Evolutionary conservation across 106 monocot genomes (phyloP).

Genomic region (Acorus calamus): DNA sequence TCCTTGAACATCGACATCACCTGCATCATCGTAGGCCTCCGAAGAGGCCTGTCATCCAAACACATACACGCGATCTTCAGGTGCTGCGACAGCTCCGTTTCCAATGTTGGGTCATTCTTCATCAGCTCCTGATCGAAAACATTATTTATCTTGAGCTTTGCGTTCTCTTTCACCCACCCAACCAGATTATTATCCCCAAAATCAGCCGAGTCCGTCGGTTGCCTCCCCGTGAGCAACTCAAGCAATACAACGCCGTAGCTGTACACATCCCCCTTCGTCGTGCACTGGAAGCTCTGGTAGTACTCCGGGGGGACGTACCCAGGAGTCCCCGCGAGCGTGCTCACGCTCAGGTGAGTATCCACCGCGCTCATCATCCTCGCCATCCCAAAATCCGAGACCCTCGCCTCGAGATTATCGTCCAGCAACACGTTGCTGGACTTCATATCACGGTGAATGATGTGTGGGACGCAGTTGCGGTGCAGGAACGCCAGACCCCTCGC

Average conservation of each 20-base stretch:
- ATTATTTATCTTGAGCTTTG: slow-evolving; percentile 38
- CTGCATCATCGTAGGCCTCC: slow-evolving; percentile 75
- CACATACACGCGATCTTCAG: slow-evolving; percentile 80
- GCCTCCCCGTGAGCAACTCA: slow-evolving; percentile 66
- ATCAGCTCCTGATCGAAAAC: slow-evolving; percentile 62
- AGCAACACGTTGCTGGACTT: slow-evolving; percentile 89
- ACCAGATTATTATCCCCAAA: slow-evolving; percentile 88
- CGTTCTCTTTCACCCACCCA: slow-evolving; percentile 83
- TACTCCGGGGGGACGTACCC: slow-evolving; percentile 94
- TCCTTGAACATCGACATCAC: slow-evolving; percentile 95
- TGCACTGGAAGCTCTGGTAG: slow-evolving; percentile 91
- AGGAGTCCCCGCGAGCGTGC: slow-evolving; percentile 75
- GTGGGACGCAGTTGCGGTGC: slow-evolving; percentile 90
- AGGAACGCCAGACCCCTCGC: slow-evolving; percentile 80
- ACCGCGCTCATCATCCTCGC: slow-evolving; percentile 67
- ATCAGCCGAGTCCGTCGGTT: slow-evolving; percentile 64
- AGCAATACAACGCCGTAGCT: slow-evolving; percentile 86
- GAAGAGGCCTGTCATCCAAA: slow-evolving; percentile 55
- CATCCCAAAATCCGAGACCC: slow-evolving; percentile 95
- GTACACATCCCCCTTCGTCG: slow-evolving; percentile 91
- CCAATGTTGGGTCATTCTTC: slow-evolving; percentile 35
- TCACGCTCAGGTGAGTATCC: slow-evolving; percentile 88
- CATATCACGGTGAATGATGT: slow-evolving; percentile 97
- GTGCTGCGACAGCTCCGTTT: slow-evolving; percentile 62
- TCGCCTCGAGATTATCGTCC: slow-evolving; percentile 62